These are phyloP conservation scores for Blastosporella zonata DNA, from an alignment of 1,284 basidiomycete species.

Conservation along the genomic window DNA sequence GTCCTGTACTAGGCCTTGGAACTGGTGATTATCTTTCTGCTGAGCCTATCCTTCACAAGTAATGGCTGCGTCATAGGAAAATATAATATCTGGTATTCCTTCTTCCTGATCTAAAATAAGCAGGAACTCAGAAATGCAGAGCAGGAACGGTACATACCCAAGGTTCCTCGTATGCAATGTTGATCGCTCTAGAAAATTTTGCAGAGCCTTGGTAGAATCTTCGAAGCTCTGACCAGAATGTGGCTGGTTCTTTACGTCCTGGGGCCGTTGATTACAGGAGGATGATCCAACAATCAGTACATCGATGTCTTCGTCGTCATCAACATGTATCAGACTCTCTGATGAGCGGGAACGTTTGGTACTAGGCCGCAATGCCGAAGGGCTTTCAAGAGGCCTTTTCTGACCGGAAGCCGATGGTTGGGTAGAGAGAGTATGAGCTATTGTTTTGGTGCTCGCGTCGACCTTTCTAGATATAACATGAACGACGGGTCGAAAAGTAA, in stretches of 20 bases:
- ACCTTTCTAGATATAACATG: slow-evolving; percentile 9
- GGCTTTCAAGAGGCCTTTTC: slow-evolving; percentile 4
- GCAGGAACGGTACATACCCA: slow-evolving; percentile 10
- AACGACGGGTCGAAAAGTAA: not conserved
- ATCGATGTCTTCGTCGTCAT: slow-evolving; percentile 7
- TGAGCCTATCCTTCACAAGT: slow-evolving; percentile 44
- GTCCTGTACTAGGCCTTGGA: slow-evolving; percentile 22
- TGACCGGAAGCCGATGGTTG: not conserved
- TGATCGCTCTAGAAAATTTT: slow-evolving; percentile 10
- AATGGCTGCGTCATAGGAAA: slow-evolving; percentile 64
- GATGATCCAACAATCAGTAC: not conserved
- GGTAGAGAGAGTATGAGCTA: slow-evolving; percentile 7
- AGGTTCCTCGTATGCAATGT: slow-evolving; percentile 15
- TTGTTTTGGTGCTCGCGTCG: slow-evolving; percentile 4
- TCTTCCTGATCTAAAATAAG: slow-evolving; percentile 30
- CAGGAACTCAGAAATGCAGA: not conserved
- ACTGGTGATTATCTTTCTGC: slow-evolving; percentile 54
- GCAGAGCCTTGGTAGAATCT: not conserved
- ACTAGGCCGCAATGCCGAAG: not conserved
- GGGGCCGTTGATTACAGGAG: not conserved
- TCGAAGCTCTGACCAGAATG: not conserved
- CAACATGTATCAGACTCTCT: slow-evolving; percentile 1
- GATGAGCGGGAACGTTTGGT: slow-evolving; percentile 8
- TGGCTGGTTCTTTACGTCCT: not conserved
- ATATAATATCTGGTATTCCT: slow-evolving; percentile 67